Evolutionary conservation across 257 asterid genomes (phyloP).

Genomic region (Solanum pimpinellifolium): DNA sequence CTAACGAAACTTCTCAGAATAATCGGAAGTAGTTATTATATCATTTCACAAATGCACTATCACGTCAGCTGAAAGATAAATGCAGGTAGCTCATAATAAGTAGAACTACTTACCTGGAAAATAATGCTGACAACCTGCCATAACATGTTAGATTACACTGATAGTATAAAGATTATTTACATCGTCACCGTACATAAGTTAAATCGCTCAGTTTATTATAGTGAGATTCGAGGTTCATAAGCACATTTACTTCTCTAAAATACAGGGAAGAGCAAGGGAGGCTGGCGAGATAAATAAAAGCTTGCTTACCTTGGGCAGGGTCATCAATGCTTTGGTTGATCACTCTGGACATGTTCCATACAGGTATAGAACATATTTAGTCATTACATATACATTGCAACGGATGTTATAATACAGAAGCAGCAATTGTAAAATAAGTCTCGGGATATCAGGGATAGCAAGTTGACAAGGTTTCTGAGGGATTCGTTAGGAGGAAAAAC

Average conservation of each 20-base stretch:
- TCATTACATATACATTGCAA: not conserved
- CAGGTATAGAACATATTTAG: constrained; percentile 14
- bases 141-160: not conserved
- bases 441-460: constrained; percentile 40
- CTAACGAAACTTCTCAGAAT: not conserved
- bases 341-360: constrained; percentile 51
- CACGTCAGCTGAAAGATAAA: not conserved
- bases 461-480: constrained; percentile 50
- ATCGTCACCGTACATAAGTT: not conserved
- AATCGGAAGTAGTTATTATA: not conserved
- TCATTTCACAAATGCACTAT: not conserved
- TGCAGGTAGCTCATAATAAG: not conserved
- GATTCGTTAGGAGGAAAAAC: constrained; percentile 59
- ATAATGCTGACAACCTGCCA: not conserved
- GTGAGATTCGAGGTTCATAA: not conserved
- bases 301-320: constrained; percentile 53
- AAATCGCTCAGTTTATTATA: not conserved
- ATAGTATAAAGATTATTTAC: not conserved
- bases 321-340: constrained; percentile 44
- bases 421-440: not conserved
- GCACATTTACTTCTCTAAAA: not conserved
- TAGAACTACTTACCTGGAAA: not conserved
- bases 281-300: constrained; percentile 66
- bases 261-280: constrained; percentile 55
- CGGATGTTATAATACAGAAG: not conserved